These are phyloP conservation scores for Eustoma russellianum DNA, from an alignment of 257 asterid genomes.

Conservation along the genomic window DNA sequence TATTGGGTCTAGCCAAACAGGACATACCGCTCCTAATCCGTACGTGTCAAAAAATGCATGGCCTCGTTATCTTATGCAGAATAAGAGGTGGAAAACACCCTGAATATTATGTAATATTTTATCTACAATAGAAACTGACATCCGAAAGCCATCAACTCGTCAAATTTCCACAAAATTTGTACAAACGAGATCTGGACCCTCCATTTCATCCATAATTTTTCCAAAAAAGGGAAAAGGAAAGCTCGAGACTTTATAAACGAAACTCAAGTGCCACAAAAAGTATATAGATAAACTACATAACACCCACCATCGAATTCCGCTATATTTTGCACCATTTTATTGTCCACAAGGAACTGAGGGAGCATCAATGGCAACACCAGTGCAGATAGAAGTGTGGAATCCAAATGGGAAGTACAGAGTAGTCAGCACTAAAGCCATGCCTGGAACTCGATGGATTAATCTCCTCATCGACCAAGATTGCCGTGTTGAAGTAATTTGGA, in stretches of 20 bases:
- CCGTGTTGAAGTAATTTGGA: conserved; percentile 82
- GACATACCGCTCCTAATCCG: background rate
- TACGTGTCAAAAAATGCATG: conserved; percentile 26
- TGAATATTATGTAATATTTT: background rate
- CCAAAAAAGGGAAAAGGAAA: too few species aligned
- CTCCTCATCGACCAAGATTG: conserved; percentile 78
- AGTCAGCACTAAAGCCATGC: conserved; percentile 88
- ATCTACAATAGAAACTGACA: background rate
- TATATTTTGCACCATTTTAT: background rate
- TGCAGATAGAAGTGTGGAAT: conserved; percentile 83
- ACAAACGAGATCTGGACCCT: background rate
- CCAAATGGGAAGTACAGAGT: conserved; percentile 91
- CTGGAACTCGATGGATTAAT: conserved; percentile 92
- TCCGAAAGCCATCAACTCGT: background rate
- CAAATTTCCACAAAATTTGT: background rate
- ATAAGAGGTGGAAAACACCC: conserved; percentile 28
- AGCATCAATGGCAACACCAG: conserved; percentile 54
- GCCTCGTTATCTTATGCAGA: conserved; percentile 27
- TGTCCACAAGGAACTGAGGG: too few species aligned
- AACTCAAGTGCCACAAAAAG: conserved; percentile 9
- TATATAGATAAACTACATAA: background rate
- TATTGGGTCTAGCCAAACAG: too few species aligned
- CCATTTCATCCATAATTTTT: too few species aligned
- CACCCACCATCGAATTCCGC: background rate
- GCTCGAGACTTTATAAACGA: background rate